A percentile compares a stretch with the other conserved stretches of the same genome.
Evolutionary conservation across 129 eudicot genomes (phyloP).

Genomic region (Cynara cardunculus): DNA sequence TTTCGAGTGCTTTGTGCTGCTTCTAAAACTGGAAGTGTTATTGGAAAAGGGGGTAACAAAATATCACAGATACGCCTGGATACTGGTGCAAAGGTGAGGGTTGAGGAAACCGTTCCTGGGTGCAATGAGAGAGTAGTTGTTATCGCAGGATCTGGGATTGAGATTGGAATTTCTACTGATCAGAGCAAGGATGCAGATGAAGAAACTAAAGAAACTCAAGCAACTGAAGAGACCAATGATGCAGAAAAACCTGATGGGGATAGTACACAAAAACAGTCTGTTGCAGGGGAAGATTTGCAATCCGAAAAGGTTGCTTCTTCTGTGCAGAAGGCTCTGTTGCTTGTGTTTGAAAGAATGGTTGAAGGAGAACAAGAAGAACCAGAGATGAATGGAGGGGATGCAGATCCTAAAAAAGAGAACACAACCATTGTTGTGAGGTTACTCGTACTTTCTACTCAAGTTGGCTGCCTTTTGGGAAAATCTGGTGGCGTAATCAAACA

Average conservation of each 20-base stretch:
- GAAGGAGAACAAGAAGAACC: slow-evolving; percentile 53
- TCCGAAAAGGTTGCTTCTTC: slow-evolving; percentile 47
- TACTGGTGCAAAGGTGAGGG: slow-evolving; percentile 72
- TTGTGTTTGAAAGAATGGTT: slow-evolving; percentile 67
- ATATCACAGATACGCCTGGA: slow-evolving; percentile 77
- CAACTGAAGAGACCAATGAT: slow-evolving; percentile 30
- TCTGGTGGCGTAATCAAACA: slow-evolving; percentile 64
- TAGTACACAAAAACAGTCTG: slow-evolving; percentile 34
- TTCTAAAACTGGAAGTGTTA: slow-evolving; percentile 52
- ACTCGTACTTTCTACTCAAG: slow-evolving; percentile 73
- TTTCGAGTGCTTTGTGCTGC: slow-evolving; percentile 69
- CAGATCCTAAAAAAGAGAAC: slow-evolving; percentile 32
- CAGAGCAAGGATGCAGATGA: slow-evolving; percentile 37
- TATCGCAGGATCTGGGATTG: slow-evolving; percentile 57
- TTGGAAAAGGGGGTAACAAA: slow-evolving; percentile 64
- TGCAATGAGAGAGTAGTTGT: slow-evolving; percentile 77
- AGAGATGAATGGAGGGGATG: slow-evolving; percentile 48
- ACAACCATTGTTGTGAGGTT: slow-evolving; percentile 48
- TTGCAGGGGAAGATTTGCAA: slow-evolving; percentile 37
- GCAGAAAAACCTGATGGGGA: slow-evolving; percentile 34
- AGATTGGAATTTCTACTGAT: slow-evolving; percentile 33
- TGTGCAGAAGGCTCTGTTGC: slow-evolving; percentile 71
- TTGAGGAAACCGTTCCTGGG: slow-evolving; percentile 76
- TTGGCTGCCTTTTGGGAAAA: slow-evolving; percentile 66
- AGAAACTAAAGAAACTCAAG: slow-evolving; percentile 40